phyloP scores from a whole-genome alignment of 1,139 yeast genomes.

The Taphrina populina region DNA sequence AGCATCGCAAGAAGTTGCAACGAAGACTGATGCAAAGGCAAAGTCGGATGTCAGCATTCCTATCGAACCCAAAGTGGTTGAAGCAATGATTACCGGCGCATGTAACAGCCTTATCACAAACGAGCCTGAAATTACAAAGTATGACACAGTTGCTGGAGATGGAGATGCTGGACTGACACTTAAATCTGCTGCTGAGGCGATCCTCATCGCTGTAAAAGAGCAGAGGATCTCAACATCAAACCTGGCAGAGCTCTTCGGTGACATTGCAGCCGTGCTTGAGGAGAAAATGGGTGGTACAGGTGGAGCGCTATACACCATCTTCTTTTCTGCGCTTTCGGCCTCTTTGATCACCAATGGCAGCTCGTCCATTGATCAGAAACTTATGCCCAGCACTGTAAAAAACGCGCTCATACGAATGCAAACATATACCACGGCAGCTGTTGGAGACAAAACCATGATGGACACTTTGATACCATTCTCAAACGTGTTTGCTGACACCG shows the following conservation, averaged over 20 bases:
- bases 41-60: slow-evolving; percentile 4
- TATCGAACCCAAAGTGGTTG: slow-evolving; percentile 9
- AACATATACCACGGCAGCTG: slow-evolving; percentile 82
- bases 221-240: slow-evolving; percentile 51
- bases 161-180: slow-evolving; percentile 93
- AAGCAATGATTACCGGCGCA: slow-evolving; percentile 24
- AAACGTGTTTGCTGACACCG: slow-evolving; percentile 54
- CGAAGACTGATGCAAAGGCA: slow-evolving; percentile 9
- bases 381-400: slow-evolving; percentile 49
- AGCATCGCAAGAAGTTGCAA: slow-evolving; percentile 7
- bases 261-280: slow-evolving; percentile 72
- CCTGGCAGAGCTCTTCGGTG: slow-evolving; percentile 56
- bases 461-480: slow-evolving; percentile 89
- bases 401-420: slow-evolving; percentile 62
- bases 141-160: slow-evolving; percentile 89
- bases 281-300: slow-evolving; percentile 95
- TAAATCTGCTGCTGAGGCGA: slow-evolving; percentile 65
- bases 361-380: slow-evolving; percentile 44
- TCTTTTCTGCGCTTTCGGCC: slow-evolving; percentile 63
- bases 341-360: slow-evolving; percentile 48
- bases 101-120: slow-evolving; percentile 45
- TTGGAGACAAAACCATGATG: slow-evolving; percentile 85
- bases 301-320: slow-evolving; percentile 88
- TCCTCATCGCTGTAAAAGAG: slow-evolving; percentile 54
- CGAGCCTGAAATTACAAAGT: slow-evolving; percentile 79